Conservation (phyloP, 345 rosid species). For the Arabidopsis suecica region DNA sequence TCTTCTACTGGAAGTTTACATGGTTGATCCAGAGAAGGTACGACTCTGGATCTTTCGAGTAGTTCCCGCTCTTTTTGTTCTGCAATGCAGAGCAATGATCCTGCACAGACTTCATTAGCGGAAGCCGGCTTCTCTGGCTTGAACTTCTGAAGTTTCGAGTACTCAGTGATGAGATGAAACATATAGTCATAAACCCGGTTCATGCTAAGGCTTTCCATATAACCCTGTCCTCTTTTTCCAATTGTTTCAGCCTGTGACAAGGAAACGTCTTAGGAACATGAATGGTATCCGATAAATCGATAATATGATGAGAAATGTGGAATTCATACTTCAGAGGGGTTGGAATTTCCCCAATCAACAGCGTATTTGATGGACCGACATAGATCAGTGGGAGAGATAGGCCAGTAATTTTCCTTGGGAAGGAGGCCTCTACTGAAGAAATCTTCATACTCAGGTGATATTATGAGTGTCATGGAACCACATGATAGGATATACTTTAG, state of each 20-base stretch:
- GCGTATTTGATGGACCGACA: conserved; percentile 75
- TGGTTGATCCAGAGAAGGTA: conserved; percentile 59
- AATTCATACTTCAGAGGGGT: conserved; percentile 63
- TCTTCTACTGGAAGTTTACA: conserved; percentile 59
- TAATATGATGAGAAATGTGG: not conserved
- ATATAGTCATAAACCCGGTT: conserved; percentile 81
- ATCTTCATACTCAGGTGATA: conserved; percentile 83
- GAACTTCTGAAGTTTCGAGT: conserved; percentile 78
- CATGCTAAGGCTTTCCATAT: conserved; percentile 76
- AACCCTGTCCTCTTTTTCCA: conserved; percentile 75
- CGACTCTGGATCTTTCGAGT: conserved; percentile 55
- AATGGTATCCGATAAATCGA: not conserved
- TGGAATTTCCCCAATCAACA: conserved; percentile 85
- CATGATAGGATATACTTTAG: conserved; percentile 89
- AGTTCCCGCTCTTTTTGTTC: conserved; percentile 58
- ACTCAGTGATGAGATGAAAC: conserved; percentile 78
- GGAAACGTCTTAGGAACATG: not conserved
- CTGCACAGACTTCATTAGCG: conserved; percentile 68
- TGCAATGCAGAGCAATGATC: conserved; percentile 81
- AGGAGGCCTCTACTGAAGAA: conserved; percentile 86
- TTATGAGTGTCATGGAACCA: conserved; percentile 76
- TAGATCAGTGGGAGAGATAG: conserved; percentile 63
- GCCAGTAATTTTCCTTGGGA: conserved; percentile 81
- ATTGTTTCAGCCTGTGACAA: conserved; percentile 67
- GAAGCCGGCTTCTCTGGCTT: conserved; percentile 73